A percentile compares a stretch with the other conserved stretches of the same genome.
These are phyloP conservation scores for Sarocladium kiliense DNA, from an alignment of 2,329 filamentous ascomycete species.

Conservation along the genomic window DNA sequence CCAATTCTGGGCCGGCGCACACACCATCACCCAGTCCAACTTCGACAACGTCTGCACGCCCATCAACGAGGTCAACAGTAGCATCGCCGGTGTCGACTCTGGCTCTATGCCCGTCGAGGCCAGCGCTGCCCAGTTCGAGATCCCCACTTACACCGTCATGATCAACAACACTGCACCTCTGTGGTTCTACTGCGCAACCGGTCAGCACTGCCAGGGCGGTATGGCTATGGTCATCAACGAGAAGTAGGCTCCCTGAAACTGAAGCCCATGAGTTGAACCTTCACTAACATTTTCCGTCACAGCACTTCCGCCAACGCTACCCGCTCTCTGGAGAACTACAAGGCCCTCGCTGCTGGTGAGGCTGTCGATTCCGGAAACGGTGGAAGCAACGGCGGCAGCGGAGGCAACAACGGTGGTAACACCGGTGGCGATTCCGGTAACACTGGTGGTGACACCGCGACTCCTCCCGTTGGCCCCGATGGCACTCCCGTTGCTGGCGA, in stretches of 20 bases:
- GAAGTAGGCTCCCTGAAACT: conserved; percentile 43
- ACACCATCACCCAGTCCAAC: conserved; percentile 73
- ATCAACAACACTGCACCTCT: conserved; percentile 65
- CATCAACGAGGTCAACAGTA: conserved; percentile 45
- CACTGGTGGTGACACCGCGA: conserved; percentile 1
- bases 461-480: conserved; percentile 4
- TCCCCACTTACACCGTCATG: conserved; percentile 66
- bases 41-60: conserved; percentile 68
- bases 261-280: background rate
- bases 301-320: conserved; percentile 46
- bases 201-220: conserved; percentile 66
- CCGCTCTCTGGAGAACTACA: conserved; percentile 47
- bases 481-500: background rate
- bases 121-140: conserved; percentile 39
- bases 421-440: conserved; percentile 9
- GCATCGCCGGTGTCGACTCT: conserved; percentile 49
- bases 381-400: conserved; percentile 7
- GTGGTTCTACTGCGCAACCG: conserved; percentile 76
- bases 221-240: conserved; percentile 76
- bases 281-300: conserved; percentile 9
- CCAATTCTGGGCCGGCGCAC: conserved; percentile 64
- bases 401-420: conserved; percentile 8
- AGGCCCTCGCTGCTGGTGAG: conserved; percentile 28
- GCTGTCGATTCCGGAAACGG: conserved; percentile 14
- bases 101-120: conserved; percentile 62